These are phyloP conservation scores for Aegilops sharonensis DNA, from an alignment of 176 grass and related monocot genomes.

Conservation along the genomic window DNA sequence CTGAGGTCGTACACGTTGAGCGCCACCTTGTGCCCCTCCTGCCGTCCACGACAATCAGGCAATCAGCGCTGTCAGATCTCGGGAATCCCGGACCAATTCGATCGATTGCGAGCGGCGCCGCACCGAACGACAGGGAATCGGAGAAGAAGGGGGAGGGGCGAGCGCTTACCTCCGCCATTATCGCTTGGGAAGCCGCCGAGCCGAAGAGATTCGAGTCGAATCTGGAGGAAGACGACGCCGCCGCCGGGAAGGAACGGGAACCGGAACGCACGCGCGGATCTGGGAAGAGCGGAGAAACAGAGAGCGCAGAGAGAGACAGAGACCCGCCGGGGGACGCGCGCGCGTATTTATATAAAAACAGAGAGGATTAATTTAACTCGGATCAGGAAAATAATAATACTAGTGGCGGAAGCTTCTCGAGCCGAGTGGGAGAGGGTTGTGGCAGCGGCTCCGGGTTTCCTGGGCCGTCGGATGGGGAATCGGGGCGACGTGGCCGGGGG, in stretches of 20 bases:
- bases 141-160: not conserved
- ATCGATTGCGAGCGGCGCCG: not conserved
- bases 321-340: not conserved
- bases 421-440: not conserved
- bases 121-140: not conserved
- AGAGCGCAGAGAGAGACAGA: not conserved
- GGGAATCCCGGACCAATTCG: not conserved
- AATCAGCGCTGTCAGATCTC: not conserved
- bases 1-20: slow-evolving; percentile 94
- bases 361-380: too few species aligned
- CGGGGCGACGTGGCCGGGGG: not conserved
- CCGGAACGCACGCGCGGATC: slow-evolving; percentile 24
- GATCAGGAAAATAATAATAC: too few species aligned
- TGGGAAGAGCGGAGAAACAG: not conserved
- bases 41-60: not conserved
- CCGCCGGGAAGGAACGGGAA: not conserved
- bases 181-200: not conserved
- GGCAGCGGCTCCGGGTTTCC: not conserved
- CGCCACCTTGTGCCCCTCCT: slow-evolving; percentile 79
- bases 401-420: slow-evolving; percentile 51
- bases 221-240: not conserved
- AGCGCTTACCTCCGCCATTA: slow-evolving; percentile 49
- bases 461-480: slow-evolving; percentile 20
- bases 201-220: not conserved
- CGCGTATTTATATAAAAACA: not conserved